Conservation (phyloP, 352 stramenopile genomes). For the Globisporangium carolinianum region DNA sequence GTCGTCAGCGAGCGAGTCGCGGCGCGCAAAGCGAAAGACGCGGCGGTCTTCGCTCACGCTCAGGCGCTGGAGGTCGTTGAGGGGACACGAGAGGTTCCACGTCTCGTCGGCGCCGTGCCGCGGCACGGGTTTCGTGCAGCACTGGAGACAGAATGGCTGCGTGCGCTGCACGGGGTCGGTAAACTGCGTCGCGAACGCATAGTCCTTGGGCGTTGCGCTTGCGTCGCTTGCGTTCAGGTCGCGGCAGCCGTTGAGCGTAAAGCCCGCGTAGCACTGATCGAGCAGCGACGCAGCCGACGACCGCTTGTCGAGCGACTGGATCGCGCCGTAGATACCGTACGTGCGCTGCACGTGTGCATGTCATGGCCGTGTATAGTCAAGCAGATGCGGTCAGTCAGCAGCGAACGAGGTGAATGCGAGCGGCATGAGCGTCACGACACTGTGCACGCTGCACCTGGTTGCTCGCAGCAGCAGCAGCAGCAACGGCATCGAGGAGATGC, state of each 20-base stretch:
- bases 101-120: slow-evolving; percentile 50
- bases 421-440: too few species aligned
- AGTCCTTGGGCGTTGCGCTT: slow-evolving; percentile 30
- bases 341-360: slow-evolving; percentile 23
- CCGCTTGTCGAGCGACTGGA: slow-evolving; percentile 37
- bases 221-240: slow-evolving; percentile 39
- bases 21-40: slow-evolving; percentile 53
- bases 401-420: too few species aligned
- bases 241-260: slow-evolving; percentile 47
- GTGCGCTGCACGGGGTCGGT: slow-evolving; percentile 27
- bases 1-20: slow-evolving; percentile 42
- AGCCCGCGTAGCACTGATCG: slow-evolving; percentile 57
- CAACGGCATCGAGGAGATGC: too few species aligned
- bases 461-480: too few species aligned
- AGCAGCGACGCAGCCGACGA: slow-evolving; percentile 27
- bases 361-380: too few species aligned
- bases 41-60: slow-evolving; percentile 53
- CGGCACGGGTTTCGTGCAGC: slow-evolving; percentile 64
- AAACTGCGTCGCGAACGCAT: slow-evolving; percentile 53
- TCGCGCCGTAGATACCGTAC: slow-evolving; percentile 50
- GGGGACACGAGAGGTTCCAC: slow-evolving; percentile 67
- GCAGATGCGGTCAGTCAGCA: too few species aligned
- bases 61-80: slow-evolving; percentile 60
- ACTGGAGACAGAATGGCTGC: slow-evolving; percentile 63
- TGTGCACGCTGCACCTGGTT: too few species aligned